Conservation (phyloP, 2,329 filamentous ascomycete genomes). For the Cytospora leucostoma region DNA sequence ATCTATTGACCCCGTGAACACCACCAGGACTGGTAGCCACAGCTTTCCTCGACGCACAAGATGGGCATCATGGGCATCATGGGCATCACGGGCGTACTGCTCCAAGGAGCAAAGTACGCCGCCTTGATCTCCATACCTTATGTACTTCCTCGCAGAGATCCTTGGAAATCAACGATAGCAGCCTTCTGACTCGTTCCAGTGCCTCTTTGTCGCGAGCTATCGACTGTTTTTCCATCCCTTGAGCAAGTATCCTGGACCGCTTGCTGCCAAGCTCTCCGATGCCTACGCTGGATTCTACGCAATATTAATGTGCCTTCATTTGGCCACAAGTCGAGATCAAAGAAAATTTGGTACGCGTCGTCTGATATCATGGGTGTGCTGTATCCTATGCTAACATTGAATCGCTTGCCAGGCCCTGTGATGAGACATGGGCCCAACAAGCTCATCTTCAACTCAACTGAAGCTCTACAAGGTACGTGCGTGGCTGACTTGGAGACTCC, state of each 20-base stretch:
- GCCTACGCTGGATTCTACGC: slow-evolving; percentile 1
- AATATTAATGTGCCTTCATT: neutral
- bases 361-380: neutral
- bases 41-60: no score
- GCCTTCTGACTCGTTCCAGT: no score
- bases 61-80: no score
- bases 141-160: no score
- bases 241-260: neutral
- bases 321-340: neutral
- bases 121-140: no score
- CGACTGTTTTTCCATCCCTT: neutral
- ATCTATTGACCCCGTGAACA: no score
- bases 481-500: neutral
- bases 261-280: neutral
- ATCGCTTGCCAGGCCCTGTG: neutral
- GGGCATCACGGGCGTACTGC: no score
- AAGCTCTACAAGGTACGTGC: neutral
- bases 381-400: no score
- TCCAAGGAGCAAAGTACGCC: no score
- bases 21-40: no score
- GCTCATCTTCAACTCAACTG: slow-evolving; percentile 3
- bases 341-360: neutral
- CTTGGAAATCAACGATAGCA: no score
- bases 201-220: no score
- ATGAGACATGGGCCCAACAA: neutral